Evolutionary conservation across 129 eudicot species (phyloP), one percentile per base, ranked within the genome.

Genomic region (Flaveria bidentis): DNA sequence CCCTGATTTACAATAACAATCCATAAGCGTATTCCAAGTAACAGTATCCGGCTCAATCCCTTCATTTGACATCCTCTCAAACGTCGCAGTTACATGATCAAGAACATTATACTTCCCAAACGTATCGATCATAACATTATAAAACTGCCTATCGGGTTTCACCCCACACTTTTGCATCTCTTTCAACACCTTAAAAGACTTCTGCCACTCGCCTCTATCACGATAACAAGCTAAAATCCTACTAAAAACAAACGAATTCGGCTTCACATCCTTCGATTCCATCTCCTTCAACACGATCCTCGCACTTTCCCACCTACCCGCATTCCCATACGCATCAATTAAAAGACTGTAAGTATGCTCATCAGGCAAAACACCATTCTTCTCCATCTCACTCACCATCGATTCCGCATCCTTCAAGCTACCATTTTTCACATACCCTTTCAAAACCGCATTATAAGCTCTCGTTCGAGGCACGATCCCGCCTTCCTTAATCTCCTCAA

Each of bases 251-350:
- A 69, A 88, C 0, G 93, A 87, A 81, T 84, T 93, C 0, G 98
- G 97, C 77, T 80, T 83, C 65, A 93, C 90, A 44, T 78, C 73
- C 15, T 82, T 91, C 3, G 87, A 81, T 63, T 93, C 97, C 98
- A 93, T 93, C 62, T 90, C 98, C 67, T 93, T 93, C 78, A 93
- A 71, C 74, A 93, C 96, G 28, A 93, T 91, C 52, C 96, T 86
- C 1, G 98, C 98, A 74, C 97, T 93, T 76, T 93, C 98, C 97
- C 96, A 93, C 76, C 98, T 78, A 12, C 98, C 96, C 0, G 91
- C 96, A 70, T 91, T 88, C 41, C 88, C 97, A 73, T 93, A 93
- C 1, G 98, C 98, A 72, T 90, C 97, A 30, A 93, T 93, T 33
- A 93, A 86, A 57, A 85, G 71, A 65, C 98, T 86, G 64, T 93